Evolutionary conservation across 2,329 filamentous ascomycete species (phyloP).

Genomic region (Huntiella moniliformis): DNA sequence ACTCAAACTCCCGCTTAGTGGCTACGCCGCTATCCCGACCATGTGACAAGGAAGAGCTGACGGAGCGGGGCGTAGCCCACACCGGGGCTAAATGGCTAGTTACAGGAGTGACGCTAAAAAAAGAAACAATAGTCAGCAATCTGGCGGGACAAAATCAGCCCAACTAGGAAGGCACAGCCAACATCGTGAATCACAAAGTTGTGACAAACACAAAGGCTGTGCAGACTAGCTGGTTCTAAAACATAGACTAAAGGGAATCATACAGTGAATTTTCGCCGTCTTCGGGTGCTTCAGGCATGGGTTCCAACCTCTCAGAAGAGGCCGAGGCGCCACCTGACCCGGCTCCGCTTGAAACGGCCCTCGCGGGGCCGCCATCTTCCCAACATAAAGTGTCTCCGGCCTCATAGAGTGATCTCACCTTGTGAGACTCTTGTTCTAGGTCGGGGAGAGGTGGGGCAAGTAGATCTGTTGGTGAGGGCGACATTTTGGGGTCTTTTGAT

Average conservation of each 20-base stretch:
- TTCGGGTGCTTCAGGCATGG: conserved; percentile 31
- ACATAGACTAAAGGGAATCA: not conserved
- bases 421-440: conserved; percentile 44
- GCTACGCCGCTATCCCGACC: conserved; percentile 23
- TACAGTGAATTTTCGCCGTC: conserved; percentile 23
- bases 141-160: conserved; percentile 1
- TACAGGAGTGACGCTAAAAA: conserved; percentile 8
- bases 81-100: conserved; percentile 17
- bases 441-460: conserved; percentile 29
- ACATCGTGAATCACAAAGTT: no score
- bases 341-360: not conserved
- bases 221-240: no score
- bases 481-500: not conserved
- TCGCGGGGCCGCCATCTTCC: conserved; percentile 26
- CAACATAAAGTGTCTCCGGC: conserved; percentile 32
- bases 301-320: conserved; percentile 26
- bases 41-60: conserved; percentile 23
- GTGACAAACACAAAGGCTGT: no score
- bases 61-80: conserved; percentile 23
- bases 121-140: conserved; percentile 5
- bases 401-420: conserved; percentile 48
- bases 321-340: conserved; percentile 13
- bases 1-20: conserved; percentile 24
- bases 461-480: conserved; percentile 27
- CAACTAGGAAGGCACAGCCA: conserved; percentile 11